A percentile compares a stretch with the other conserved stretches of the same genome.
Evolutionary conservation across 768 basidiomycete genomes (phyloP).

Genomic region (Mycena vitilis): DNA sequence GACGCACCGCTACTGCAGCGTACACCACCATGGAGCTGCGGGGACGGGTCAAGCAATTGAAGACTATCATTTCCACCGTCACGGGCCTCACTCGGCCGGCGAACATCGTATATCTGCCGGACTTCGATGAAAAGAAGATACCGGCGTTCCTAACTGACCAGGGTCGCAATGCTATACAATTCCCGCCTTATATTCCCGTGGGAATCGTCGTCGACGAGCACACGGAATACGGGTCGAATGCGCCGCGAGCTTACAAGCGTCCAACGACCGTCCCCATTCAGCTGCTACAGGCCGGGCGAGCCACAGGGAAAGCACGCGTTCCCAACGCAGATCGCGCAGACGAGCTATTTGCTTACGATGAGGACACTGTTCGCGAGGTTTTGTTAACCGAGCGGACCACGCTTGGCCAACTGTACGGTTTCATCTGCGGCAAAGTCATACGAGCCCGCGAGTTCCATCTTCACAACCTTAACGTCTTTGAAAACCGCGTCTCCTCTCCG

Average conservation of each 20-base stretch:
- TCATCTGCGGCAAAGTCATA: slow-evolving; percentile 71
- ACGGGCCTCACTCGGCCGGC: slow-evolving; percentile 71
- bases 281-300: slow-evolving; percentile 50
- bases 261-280: slow-evolving; percentile 55
- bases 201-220: slow-evolving; percentile 64
- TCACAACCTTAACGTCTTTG: slow-evolving; percentile 60
- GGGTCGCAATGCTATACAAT: slow-evolving; percentile 50
- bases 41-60: slow-evolving; percentile 77
- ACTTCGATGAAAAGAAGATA: slow-evolving; percentile 63
- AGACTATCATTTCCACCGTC: slow-evolving; percentile 67
- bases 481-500: slow-evolving; percentile 49
- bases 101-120: slow-evolving; percentile 75
- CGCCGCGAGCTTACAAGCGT: slow-evolving; percentile 31
- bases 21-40: slow-evolving; percentile 71
- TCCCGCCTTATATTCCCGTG: slow-evolving; percentile 41
- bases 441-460: slow-evolving; percentile 76
- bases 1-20: slow-evolving; percentile 72
- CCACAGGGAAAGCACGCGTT: slow-evolving; percentile 57
- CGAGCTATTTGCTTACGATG: slow-evolving; percentile 66
- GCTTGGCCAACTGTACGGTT: slow-evolving; percentile 81
- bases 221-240: slow-evolving; percentile 62
- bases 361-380: slow-evolving; percentile 65
- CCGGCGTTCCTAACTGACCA: slow-evolving; percentile 69
- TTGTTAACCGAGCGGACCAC: slow-evolving; percentile 79
- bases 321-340: slow-evolving; percentile 56